Evolutionary conservation across 306 rosid species (phyloP), one percentile per base, ranked within the genome.

Genomic region (Leucaena leucocephala): DNA sequence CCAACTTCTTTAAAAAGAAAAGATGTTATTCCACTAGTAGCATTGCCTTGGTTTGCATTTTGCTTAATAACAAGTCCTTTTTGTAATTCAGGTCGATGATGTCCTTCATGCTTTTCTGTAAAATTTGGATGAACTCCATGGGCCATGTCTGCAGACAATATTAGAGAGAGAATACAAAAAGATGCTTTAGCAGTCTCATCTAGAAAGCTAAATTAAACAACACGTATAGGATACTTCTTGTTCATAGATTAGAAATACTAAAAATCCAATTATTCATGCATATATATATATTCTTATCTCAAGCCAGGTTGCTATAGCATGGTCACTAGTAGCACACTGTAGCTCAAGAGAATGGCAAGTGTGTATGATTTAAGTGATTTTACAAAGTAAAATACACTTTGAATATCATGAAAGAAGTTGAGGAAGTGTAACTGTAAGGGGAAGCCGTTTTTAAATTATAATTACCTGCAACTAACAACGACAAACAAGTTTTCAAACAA

Each of bases 81-180:
- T 84, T 91, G 98, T 86, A 95, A 85, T 84, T 90, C 88, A 49
- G 98, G 98, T 42, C 97, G 85, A 80, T 95, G 98, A 81, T 76
- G 90, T 83, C 92, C 98, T 76, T 95, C 98, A 80, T 95, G 98
- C 88, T 91, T 95, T 57, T 95, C 98, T 82, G 77, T 69, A 80
- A 86, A 91, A 90, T 95, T 95, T 77, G 98, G 97, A 87, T 95
- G 98, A 67, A 92, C 94, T 69, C 98, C 98, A 71, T 95, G 97
- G 34, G 98, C 97, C 98, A 95, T 95, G 85, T 95, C 98, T n/a
- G 97, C 98, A 82, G 97, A 95, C 73, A 95, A 98, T 95, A 62
- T 80, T 77, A 61, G 49, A 4, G 50, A 86, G 40, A 77, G 42
- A 79, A 82, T 81, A 76, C 84, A 64, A 54, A 54, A 72, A 80